A percentile compares a stretch with the other conserved stretches of the same genome.
Conservation (phyloP, 352 stramenopile species). For the Phytophthora fragariaefolia region DNA sequence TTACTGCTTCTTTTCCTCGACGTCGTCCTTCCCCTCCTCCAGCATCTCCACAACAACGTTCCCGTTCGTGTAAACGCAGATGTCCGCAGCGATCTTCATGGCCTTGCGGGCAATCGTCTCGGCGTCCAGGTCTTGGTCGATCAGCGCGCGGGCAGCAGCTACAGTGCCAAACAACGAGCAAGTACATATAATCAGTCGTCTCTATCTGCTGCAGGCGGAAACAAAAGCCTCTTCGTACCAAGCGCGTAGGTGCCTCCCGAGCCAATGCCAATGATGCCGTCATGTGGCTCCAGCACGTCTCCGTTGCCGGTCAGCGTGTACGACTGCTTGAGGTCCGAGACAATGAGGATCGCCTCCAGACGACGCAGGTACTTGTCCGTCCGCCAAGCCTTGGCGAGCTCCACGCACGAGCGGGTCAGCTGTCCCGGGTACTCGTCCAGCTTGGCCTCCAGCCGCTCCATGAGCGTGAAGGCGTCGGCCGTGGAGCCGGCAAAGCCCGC, state of each 20-base stretch:
- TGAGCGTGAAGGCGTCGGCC: slow-evolving; percentile 98
- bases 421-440: slow-evolving; percentile 98
- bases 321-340: slow-evolving; percentile 95
- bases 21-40: slow-evolving; percentile 53
- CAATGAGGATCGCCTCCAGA: slow-evolving; percentile 95
- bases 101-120: slow-evolving; percentile 94
- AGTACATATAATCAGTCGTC: slow-evolving; percentile 6
- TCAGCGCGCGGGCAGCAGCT: slow-evolving; percentile 96
- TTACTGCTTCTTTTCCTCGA: slow-evolving; percentile 47
- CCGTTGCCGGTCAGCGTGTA: slow-evolving; percentile 99
- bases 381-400: slow-evolving; percentile 99
- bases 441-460: slow-evolving; percentile 98
- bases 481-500: slow-evolving; percentile 97
- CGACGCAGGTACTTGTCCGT: slow-evolving; percentile 98
- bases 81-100: slow-evolving; percentile 97
- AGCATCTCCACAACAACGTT: slow-evolving; percentile 96
- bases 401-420: slow-evolving; percentile 96
- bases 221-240: slow-evolving; percentile 54
- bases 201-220: too few species aligned
- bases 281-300: slow-evolving; percentile 97
- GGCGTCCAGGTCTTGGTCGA: slow-evolving; percentile 93
- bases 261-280: slow-evolving; percentile 97
- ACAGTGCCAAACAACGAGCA: slow-evolving; percentile 12
- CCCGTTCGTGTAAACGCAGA: slow-evolving; percentile 99
- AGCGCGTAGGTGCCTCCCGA: slow-evolving; percentile 94